These are phyloP conservation scores for Linum usitatissimum DNA, from an alignment of 345 rosid species.

Conservation along the genomic window DNA sequence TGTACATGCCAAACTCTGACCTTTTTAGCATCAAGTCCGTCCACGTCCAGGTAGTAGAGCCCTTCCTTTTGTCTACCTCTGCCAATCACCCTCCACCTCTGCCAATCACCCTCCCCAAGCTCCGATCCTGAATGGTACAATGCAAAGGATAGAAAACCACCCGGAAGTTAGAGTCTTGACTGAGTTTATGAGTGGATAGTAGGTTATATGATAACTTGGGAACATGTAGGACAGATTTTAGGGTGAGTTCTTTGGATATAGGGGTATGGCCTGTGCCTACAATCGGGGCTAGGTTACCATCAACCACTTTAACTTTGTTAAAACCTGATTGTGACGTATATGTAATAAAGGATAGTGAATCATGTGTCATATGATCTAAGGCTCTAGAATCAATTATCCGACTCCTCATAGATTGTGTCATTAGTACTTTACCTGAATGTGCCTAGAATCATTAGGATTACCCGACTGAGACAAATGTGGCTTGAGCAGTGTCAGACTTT, in stretches of 20 bases:
- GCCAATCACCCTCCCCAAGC: constrained; percentile 1
- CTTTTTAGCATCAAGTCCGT: neutral
- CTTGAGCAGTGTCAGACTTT: too few species aligned
- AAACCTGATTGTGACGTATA: neutral
- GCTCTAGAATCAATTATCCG: constrained; percentile 2
- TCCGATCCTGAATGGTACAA: neutral
- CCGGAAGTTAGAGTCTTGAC: neutral
- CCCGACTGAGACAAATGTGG: too few species aligned
- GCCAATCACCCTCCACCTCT: too few species aligned
- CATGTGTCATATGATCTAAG: neutral
- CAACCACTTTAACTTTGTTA: neutral
- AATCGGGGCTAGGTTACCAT: neutral
- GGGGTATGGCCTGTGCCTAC: neutral
- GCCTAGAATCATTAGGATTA: too few species aligned
- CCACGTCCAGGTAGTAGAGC: neutral
- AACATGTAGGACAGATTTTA: neutral
- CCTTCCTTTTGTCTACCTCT: neutral
- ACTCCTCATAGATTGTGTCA: too few species aligned
- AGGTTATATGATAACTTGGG: neutral
- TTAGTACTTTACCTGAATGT: too few species aligned
- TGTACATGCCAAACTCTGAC: neutral
- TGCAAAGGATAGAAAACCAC: neutral
- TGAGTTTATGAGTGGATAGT: neutral
- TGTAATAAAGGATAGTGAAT: too few species aligned
- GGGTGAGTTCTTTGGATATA: neutral